phyloP scores from a whole-genome alignment of 176 grass and related monocot species.

The Oryza punctata region DNA sequence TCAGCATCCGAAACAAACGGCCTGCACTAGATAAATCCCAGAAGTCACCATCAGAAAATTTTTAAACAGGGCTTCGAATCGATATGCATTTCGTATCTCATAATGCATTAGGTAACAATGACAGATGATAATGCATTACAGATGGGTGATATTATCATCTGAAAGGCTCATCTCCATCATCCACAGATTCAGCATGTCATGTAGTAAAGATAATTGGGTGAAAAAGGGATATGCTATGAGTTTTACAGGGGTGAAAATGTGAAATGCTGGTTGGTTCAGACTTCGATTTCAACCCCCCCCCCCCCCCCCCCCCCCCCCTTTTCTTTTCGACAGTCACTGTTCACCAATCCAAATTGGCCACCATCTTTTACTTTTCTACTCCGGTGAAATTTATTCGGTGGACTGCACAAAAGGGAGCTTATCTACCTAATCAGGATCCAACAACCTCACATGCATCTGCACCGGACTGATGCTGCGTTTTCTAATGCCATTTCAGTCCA shows the following conservation, averaged over 20 bases:
- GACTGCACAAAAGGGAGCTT: not conserved
- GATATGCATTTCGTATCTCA: not conserved
- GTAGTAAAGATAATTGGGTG: not conserved
- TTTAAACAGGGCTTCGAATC: not conserved
- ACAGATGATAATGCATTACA: not conserved
- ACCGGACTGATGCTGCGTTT: not conserved
- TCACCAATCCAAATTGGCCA: conserved; percentile 36
- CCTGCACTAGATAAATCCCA: not conserved
- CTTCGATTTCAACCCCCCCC: not conserved
- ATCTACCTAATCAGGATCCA: not conserved
- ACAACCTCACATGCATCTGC: conserved; percentile 21
- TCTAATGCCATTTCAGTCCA: not conserved
- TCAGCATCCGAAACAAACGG: conserved; percentile 29
- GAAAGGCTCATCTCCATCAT: not conserved
- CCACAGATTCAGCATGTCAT: no score
- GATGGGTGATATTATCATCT: not conserved
- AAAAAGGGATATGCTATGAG: not conserved
- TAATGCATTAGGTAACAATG: not conserved
- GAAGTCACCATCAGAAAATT: not conserved
- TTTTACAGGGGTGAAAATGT: conserved; percentile 9
- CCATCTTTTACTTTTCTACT: not conserved
- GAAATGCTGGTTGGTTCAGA: not conserved
- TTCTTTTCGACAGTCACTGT: not conserved
- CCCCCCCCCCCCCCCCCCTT: no score
- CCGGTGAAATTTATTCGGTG: conserved; percentile 18